Base-by-base conservation (phyloP, 257 asterid species). In the Solanum pinnatisectum region DNA sequence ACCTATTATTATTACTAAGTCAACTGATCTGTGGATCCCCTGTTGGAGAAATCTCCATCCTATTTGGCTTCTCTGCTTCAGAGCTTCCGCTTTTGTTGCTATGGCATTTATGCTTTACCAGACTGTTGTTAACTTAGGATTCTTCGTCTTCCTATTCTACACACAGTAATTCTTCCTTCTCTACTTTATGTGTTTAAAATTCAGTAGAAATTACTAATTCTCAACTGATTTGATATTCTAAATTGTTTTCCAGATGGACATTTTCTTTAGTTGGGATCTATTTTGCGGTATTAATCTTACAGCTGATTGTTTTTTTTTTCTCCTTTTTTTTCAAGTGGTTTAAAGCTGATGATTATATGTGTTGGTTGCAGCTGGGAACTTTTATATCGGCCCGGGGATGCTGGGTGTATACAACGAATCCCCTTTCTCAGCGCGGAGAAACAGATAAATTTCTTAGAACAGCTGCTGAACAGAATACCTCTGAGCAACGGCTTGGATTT, bases 11-110 rank as follows among this genome's bases (percentile, higher is more conserved):
- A 18, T 9, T 32, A 35, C 88, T 7, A 88, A 78, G 59, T 73
- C 93, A 49, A 33, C 90, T 87, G 92, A 94, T 87, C 88, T 93
- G 46, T 95, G 98, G 99, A 35, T 92, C 65, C 95, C 98, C 1
- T 93, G 98, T 91, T 96, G 98, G 98, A 91, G 91, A 81, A 87
- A 87, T 88, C 93, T 96, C 83, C 94, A 94, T 44, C 98, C 98
- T 12, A 85, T 90, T 22, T 95, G 95, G 95, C 98, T 96, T 60
- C 98, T 96, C 42, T 27, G 86, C 83, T 96, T 91, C 93, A 94
- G 98, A 23, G 95, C 95, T 78, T 84, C 92, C 60, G 94, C 98
- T 67, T 95, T 92, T 42, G 40, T 86, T 59, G 86, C 93, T 52
- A 95, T 95, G 98, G 89, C 91, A n/a, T 90, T 85, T 92, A 74